These are phyloP conservation scores for Diversispora epigaea DNA, from an alignment of 192 early-diverging fungal species.

Conservation along the genomic window DNA sequence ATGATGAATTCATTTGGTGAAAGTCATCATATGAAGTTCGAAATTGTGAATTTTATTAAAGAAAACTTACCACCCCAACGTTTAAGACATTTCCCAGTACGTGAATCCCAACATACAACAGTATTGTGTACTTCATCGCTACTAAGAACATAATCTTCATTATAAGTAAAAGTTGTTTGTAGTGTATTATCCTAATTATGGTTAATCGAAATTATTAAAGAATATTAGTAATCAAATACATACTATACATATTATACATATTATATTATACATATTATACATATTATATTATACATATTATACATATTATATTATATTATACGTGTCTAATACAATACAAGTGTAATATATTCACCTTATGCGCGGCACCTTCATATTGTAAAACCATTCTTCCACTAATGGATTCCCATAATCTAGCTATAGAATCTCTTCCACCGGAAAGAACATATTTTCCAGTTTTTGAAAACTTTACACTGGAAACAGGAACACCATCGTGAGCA, in stretches of 20 bases:
- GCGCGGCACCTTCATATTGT: conserved; percentile 68
- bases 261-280: background rate
- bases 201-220: conserved; percentile 1
- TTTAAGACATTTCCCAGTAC: conserved; percentile 58
- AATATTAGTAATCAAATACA: background rate
- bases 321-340: background rate
- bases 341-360: conserved; percentile 40
- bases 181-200: conserved; percentile 38
- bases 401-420: conserved; percentile 81
- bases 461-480: conserved; percentile 73
- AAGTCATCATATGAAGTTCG: background rate
- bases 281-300: background rate
- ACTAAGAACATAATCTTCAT: conserved; percentile 69
- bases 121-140: conserved; percentile 64
- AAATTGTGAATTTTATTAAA: background rate
- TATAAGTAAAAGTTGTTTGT: conserved; percentile 52
- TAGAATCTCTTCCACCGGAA: conserved; percentile 76
- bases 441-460: conserved; percentile 74
- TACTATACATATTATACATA: background rate
- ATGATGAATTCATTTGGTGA: background rate
- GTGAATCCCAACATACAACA: conserved; percentile 71
- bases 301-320: background rate
- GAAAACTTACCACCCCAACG: conserved; percentile 43
- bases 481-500: conserved; percentile 76
- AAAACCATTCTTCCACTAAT: conserved; percentile 67